Percentiles rank a stretch among this genome's conserved stretches.
These are phyloP conservation scores for Colletotrichum somersetense DNA, from an alignment of 2,329 filamentous ascomycete species.

Conservation along the genomic window DNA sequence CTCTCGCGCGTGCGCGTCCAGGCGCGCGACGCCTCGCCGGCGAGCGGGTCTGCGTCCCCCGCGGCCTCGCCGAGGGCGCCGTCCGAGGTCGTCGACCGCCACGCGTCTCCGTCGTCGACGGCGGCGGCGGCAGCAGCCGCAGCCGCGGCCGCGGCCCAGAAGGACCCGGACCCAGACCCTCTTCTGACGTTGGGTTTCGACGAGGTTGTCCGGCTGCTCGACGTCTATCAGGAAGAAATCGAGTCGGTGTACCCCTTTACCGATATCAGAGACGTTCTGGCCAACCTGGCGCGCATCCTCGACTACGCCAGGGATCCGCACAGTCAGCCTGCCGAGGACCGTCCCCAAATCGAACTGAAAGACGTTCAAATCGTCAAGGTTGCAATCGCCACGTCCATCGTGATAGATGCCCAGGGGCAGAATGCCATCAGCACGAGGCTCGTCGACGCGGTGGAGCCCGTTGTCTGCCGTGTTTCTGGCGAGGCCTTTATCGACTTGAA, in stretches of 20 bases:
- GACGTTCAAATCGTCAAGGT: slow-evolving; percentile 52
- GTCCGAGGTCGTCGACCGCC: slow-evolving; percentile 44
- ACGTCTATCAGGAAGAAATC: slow-evolving; percentile 55
- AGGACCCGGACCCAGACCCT: slow-evolving; percentile 7
- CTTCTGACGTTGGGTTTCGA: slow-evolving; percentile 32
- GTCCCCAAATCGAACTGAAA: slow-evolving; percentile 38
- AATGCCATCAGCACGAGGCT: slow-evolving; percentile 48
- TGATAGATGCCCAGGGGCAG: slow-evolving; percentile 50
- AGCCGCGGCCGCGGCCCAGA: not conserved
- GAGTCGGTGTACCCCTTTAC: slow-evolving; percentile 54
- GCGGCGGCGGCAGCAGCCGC: too few relatives aligned
- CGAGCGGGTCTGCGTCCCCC: slow-evolving; percentile 42
- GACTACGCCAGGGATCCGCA: slow-evolving; percentile 42
- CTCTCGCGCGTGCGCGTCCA: slow-evolving; percentile 54
- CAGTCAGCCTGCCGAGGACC: slow-evolving; percentile 8
- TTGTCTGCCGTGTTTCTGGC: slow-evolving; percentile 46
- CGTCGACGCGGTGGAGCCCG: slow-evolving; percentile 48
- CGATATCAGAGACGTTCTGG: slow-evolving; percentile 47
- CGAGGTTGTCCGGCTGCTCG: slow-evolving; percentile 51
- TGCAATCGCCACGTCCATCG: slow-evolving; percentile 50
- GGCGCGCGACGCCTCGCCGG: slow-evolving; percentile 44
- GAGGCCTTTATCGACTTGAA: slow-evolving; percentile 49
- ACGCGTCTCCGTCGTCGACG: slow-evolving; percentile 33
- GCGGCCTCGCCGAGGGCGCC: slow-evolving; percentile 33
- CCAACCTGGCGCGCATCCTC: slow-evolving; percentile 47